Evolutionary conservation across 2,329 filamentous ascomycete species (phyloP), one percentile per base, ranked within the genome.

Genomic region (Epichloe typhina): DNA sequence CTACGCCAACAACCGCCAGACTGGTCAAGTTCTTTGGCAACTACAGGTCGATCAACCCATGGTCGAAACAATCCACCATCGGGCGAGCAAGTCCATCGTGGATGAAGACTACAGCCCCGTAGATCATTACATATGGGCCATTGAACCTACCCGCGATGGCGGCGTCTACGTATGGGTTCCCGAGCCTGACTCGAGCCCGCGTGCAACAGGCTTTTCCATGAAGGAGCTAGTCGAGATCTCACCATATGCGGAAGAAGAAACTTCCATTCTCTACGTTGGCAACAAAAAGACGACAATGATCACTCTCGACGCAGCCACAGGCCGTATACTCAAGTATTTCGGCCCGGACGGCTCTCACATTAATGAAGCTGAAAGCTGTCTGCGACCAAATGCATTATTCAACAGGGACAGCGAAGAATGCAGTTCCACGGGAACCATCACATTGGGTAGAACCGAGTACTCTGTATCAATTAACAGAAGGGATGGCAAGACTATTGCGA

Each of bases 111-210:
- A 78, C 59, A 73, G 76, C 45, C 69, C 81, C 23, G 82, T 93
- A 57, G 88, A 95, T 61, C 86, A 95, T 61, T 93, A 89, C 60
- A 74, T 95, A 45, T 98, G 93, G 88, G 90, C 95, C 50, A 87
- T 98, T 50, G 93, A 97, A 67, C 93, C 93, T 13, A 91, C 79
- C 57, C 82, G 84, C 57, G 86, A 95, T 64, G 93, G 93, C 4
- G 83, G 80, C 59, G 77, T 98, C 40, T 97, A 93, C 62, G 79
- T 95, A 48, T 93, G 93, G 74, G 80, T 83, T 23, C 88, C 89
- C 1, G 72, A 74, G 46, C 60, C 74, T 55, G 66, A 76, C 59
- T 63, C 73, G 54, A 77, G 81, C 36, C 72, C 90, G 51, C 74
- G 83, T 61, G 78, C 76, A 55, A 81, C 86, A 21, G 79, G 79